Evolutionary conservation across 176 grass and related monocot species (phyloP).

Genomic region (Luzula sylvatica): DNA sequence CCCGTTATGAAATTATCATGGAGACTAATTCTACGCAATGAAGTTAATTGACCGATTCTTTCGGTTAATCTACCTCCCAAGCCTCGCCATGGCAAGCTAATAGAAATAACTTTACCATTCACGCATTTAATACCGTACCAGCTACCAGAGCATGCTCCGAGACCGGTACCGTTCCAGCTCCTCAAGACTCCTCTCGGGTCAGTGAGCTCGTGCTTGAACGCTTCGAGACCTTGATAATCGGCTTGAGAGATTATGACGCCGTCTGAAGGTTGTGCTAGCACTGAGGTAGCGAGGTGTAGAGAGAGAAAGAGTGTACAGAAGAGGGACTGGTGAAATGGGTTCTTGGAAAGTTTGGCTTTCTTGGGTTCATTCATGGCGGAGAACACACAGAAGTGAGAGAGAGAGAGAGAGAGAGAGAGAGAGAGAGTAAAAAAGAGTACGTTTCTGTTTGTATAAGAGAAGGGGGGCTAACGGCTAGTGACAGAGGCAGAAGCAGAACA

Average conservation of each 20-base stretch:
- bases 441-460: not conserved
- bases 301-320: slow-evolving; percentile 5
- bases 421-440: not conserved
- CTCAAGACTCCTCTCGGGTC: slow-evolving; percentile 39
- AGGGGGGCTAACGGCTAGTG: slow-evolving; percentile 16
- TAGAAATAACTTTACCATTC: slow-evolving; percentile 46
- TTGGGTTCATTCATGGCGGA: not conserved
- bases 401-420: not conserved
- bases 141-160: slow-evolving; percentile 48
- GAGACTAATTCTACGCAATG: slow-evolving; percentile 42
- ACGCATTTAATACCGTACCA: slow-evolving; percentile 69
- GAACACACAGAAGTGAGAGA: not conserved
- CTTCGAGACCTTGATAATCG: slow-evolving; percentile 57
- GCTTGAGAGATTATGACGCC: slow-evolving; percentile 51
- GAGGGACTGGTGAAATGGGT: too few relatives aligned
- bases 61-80: slow-evolving; percentile 36
- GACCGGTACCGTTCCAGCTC: slow-evolving; percentile 63
- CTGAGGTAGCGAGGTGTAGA: not conserved
- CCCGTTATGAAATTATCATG: slow-evolving; percentile 51
- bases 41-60: slow-evolving; percentile 41
- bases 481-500: not conserved
- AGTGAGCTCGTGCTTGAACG: slow-evolving; percentile 38
- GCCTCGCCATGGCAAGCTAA: slow-evolving; percentile 52
- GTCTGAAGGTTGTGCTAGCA: slow-evolving; percentile 14
- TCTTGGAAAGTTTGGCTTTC: not conserved